A percentile compares a stretch with the other conserved stretches of the same genome.
Conservation (phyloP, 345 rosid genomes). For the Lagerstroemia speciosa region DNA sequence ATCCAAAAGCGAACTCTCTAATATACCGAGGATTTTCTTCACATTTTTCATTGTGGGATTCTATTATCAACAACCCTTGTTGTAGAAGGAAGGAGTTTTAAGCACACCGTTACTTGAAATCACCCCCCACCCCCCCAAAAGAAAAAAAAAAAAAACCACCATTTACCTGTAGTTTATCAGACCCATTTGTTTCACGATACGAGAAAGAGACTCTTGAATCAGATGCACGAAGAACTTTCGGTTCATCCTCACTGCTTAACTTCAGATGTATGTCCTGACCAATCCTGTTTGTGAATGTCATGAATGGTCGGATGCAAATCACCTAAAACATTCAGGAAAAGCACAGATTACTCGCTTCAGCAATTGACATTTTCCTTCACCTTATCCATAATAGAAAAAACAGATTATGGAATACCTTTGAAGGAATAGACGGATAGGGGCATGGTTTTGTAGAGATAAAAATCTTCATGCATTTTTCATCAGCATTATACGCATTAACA, state of each 20-base stretch:
- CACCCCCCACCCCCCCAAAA: too few relatives aligned
- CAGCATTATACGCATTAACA: conserved; percentile 61
- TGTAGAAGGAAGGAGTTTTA: background rate
- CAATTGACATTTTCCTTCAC: background rate
- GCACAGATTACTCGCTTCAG: background rate
- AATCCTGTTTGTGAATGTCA: conserved; percentile 87
- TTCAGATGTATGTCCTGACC: conserved; percentile 70
- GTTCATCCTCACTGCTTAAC: conserved; percentile 64
- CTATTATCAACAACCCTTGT: too few relatives aligned
- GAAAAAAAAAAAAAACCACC: too few relatives aligned
- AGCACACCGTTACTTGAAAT: too few relatives aligned
- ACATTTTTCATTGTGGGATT: too few relatives aligned
- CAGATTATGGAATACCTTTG: conserved; percentile 43
- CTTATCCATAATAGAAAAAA: background rate
- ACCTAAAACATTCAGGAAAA: conserved; percentile 35
- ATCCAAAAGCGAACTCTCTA: too few relatives aligned
- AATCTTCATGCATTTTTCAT: conserved; percentile 68
- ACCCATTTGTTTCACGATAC: conserved; percentile 38
- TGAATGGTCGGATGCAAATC: conserved; percentile 79
- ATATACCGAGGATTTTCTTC: too few relatives aligned
- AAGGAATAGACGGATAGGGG: conserved; percentile 73
- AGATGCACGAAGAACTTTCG: conserved; percentile 62
- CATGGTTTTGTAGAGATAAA: conserved; percentile 80
- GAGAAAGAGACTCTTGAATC: conserved; percentile 77
- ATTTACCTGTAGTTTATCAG: conserved; percentile 78